These are phyloP conservation scores for Fusarium azukiicola DNA, from an alignment of 2,329 filamentous ascomycete species.

Conservation along the genomic window DNA sequence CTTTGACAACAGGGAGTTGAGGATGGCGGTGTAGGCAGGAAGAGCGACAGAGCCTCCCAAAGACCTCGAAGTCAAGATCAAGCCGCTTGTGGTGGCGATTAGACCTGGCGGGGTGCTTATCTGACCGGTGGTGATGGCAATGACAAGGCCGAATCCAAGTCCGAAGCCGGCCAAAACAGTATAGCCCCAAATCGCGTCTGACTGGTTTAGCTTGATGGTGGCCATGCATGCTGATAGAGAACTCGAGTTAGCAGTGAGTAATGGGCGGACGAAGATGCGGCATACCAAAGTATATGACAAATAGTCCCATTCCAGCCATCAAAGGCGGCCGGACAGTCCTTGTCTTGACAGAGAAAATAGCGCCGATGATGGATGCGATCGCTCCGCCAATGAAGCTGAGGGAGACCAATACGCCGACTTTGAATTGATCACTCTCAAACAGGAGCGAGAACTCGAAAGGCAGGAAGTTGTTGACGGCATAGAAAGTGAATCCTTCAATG, in stretches of 20 bases:
- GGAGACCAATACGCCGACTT: conserved; percentile 48
- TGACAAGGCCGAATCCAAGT: conserved; percentile 59
- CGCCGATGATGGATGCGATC: not conserved
- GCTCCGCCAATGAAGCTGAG: conserved; percentile 56
- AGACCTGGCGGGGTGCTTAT: conserved; percentile 61
- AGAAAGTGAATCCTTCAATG: conserved; percentile 62
- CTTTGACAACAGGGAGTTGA: conserved; percentile 55
- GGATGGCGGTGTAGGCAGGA: conserved; percentile 58
- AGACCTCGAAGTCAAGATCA: conserved; percentile 62
- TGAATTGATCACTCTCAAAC: conserved; percentile 40
- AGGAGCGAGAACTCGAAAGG: conserved; percentile 33
- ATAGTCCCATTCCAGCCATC: not conserved
- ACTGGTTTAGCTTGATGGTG: conserved; percentile 49
- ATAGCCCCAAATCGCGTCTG: conserved; percentile 60
- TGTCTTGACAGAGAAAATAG: not conserved
- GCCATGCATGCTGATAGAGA: conserved; percentile 52
- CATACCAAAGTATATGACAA: conserved; percentile 11
- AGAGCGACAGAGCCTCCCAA: conserved; percentile 63
- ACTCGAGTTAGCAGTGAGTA: not conserved
- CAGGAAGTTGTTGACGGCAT: conserved; percentile 64
- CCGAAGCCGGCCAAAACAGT: conserved; percentile 60
- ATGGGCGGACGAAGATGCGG: not conserved
- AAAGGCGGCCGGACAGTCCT: not conserved
- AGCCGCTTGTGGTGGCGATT: conserved; percentile 61
- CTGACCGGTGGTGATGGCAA: conserved; percentile 62